Percentiles rank a stretch among this genome's conserved stretches.
Conservation (phyloP, 352 stramenopile species). For the Phytopythium oedochilum region DNA sequence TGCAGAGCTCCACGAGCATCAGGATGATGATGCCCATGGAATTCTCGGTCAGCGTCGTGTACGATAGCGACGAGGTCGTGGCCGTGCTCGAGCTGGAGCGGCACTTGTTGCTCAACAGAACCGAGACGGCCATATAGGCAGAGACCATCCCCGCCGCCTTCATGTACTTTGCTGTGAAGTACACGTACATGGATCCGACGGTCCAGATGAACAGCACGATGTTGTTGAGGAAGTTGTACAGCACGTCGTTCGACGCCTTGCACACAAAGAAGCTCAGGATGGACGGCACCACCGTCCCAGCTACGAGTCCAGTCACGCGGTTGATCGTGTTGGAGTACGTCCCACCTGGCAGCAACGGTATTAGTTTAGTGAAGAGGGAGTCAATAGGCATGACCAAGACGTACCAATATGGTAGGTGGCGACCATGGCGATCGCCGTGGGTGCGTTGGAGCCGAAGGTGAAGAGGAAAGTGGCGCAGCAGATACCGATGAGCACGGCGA, state of each 20-base stretch:
- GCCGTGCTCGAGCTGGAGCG: conserved; percentile 11
- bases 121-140: conserved; percentile 53
- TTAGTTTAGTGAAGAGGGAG: neutral
- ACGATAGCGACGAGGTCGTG: conserved; percentile 36
- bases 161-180: conserved; percentile 54
- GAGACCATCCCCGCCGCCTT: conserved; percentile 59
- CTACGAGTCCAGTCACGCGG: conserved; percentile 57
- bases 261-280: conserved; percentile 73
- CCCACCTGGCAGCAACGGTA: conserved; percentile 18
- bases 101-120: conserved; percentile 52
- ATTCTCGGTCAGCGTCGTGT: conserved; percentile 62
- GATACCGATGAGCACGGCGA: conserved; percentile 50
- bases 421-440: conserved; percentile 69
- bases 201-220: conserved; percentile 59
- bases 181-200: conserved; percentile 65
- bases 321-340: conserved; percentile 71
- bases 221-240: conserved; percentile 63
- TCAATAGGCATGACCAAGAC: neutral
- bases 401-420: conserved; percentile 52
- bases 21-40: conserved; percentile 65
- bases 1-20: conserved; percentile 45
- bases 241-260: conserved; percentile 27
- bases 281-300: conserved; percentile 64
- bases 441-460: conserved; percentile 54
- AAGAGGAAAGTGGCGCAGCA: conserved; percentile 72